Evolutionary conservation across 805 yeast species (phyloP).

Genomic region (Barnettozyma sucrosica): DNA sequence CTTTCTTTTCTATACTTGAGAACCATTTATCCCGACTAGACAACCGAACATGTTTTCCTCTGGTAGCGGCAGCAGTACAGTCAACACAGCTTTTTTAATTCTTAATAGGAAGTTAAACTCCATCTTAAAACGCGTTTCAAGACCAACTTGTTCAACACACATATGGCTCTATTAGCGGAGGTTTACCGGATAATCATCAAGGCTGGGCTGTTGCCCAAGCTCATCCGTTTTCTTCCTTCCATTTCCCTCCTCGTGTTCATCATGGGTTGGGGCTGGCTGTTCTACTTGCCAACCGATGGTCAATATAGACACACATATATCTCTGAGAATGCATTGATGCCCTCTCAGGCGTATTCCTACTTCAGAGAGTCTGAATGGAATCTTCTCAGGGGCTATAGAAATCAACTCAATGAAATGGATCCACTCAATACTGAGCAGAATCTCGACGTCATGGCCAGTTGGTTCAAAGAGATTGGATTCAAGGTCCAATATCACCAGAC

Average conservation of each 20-base stretch:
- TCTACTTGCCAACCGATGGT: conserved; percentile 70
- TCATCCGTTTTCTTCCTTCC: conserved; percentile 37
- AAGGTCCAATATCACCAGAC: conserved; percentile 45
- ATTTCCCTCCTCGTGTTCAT: conserved; percentile 38
- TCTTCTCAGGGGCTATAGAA: conserved; percentile 74
- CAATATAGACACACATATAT: conserved; percentile 79
- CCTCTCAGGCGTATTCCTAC: conserved; percentile 89
- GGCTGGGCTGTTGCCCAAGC: conserved; percentile 41
- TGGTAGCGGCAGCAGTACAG: no score
- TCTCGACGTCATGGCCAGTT: conserved; percentile 36
- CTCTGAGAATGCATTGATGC: conserved; percentile 94
- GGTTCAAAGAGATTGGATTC: conserved; percentile 72
- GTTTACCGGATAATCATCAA: conserved; percentile 38
- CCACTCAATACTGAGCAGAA: conserved; percentile 34
- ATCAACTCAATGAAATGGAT: conserved; percentile 33
- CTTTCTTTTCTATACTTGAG: no score
- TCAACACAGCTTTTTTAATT: no score
- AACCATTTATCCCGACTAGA: no score
- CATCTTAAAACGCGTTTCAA: no score
- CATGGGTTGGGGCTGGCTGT: conserved; percentile 52
- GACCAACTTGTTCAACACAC: not conserved
- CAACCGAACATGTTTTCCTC: no score
- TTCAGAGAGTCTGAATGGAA: conserved; percentile 96
- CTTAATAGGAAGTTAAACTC: no score
- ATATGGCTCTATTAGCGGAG: conserved; percentile 43